Base-by-base conservation (phyloP, 2,329 filamentous ascomycete species). In the Nannizziopsis barbatae region DNA sequence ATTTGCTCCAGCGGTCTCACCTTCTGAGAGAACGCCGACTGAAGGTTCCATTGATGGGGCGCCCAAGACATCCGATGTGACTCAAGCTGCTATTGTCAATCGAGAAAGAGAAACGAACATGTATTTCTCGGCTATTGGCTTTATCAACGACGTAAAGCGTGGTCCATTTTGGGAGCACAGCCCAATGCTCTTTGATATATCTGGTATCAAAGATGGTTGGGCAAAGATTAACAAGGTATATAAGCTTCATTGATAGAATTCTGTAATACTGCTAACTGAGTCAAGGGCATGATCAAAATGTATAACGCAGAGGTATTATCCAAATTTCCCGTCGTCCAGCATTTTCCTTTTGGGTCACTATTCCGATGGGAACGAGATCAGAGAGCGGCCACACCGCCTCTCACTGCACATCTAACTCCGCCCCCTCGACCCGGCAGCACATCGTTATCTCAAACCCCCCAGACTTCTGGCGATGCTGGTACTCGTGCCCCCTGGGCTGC, bases 281-380 rank as follows among this genome's bases (percentile, higher is more conserved):
- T 51, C 42, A 51, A 84, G 81, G 92, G 92, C 45, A 96, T 98
- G 92, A 80, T 98, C 60, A 98, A 96, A 68, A 98, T 98, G 92
- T 98, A 90, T 70, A 88, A 93, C 56, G 92, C 86, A 14, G 92
- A 98, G 70, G 92, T 98, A 2, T 73, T 98, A 11, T 86, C 85
- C 35, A 98, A 98, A 65, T 95, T 95, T 61, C 92, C 92, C 2
- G 92, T 98, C 2, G 87, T 98, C n/a, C 92, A 98, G 67, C 92
- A 98, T 66, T 96, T 92, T 56, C 78, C 76, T 2, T 90, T 92
- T 56, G 86, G 86, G 20, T 83, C 81, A 5, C 69, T 92, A n/a
- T 87, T 90, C 61, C 78, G 76, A 33, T 90, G 84, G 83, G 80
- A 86, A 1, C 67, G 64, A 41, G 82, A 88, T 60, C 81, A 81